Conservation (phyloP, 306 rosid species). For the Vigna radiata region DNA sequence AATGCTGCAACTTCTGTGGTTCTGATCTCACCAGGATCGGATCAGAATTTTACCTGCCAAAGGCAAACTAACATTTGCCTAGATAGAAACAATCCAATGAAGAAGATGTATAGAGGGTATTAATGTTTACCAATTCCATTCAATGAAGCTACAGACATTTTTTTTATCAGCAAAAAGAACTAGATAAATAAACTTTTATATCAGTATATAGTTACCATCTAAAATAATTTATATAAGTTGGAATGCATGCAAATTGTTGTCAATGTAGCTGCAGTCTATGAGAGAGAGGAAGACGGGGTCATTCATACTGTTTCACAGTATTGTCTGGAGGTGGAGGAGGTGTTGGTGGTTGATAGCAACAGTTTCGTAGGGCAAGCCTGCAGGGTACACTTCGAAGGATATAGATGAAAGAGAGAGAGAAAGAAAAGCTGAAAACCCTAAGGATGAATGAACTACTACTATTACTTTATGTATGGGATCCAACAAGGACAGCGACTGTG, state of each 20-base stretch:
- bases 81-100: constrained; percentile 27
- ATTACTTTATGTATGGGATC: constrained; percentile 48
- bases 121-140: constrained; percentile 20
- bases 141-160: neutral
- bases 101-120: neutral
- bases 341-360: constrained; percentile 54
- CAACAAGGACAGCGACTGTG: constrained; percentile 58
- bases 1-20: constrained; percentile 43
- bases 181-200: neutral
- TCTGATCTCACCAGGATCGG: constrained; percentile 52
- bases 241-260: constrained; percentile 52
- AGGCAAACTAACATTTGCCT: constrained; percentile 38
- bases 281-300: constrained; percentile 32
- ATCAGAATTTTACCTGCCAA: constrained; percentile 44
- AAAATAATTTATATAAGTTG: constrained; percentile 29
- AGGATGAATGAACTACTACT: constrained; percentile 45
- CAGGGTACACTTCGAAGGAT: constrained; percentile 39
- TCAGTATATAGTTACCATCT: neutral
- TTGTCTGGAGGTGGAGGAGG: constrained; percentile 50
- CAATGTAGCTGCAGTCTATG: constrained; percentile 49
- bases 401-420: neutral
- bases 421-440: constrained; percentile 53
- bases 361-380: constrained; percentile 46
- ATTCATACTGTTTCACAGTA: constrained; percentile 56
- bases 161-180: neutral